Base-by-base conservation (phyloP, 495 filamentous ascomycete species). In the Trichoderma gamsii region DNA sequence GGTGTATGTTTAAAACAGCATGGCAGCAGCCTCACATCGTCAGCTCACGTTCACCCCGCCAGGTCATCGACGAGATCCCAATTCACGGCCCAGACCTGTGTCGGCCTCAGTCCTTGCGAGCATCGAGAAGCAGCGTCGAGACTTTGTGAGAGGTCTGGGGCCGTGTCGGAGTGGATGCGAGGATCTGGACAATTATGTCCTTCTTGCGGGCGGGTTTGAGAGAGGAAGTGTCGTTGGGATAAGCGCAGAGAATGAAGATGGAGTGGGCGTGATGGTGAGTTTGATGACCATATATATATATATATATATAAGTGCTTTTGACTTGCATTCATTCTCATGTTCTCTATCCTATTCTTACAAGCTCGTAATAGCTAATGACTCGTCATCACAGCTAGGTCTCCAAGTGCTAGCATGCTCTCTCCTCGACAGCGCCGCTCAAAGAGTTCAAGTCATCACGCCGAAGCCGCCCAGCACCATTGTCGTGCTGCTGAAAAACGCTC, bases 171-270 rank as follows among this genome's bases (percentile, higher is more conserved):
- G 75, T 1, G 82, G 80, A 25, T 82, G 80, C 66, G 38, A 15
- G 13, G 81, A 79, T 56, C 71, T 86, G 35, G 83, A 86, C 72
- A 73, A 79, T 4, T 46, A 76, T 23, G 72, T 83, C 13, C 72
- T 85, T 18, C 69, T 78, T 16, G 4, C 35, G 4, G 79, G 77
- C 21, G 82, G 83, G 15, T 72, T 83, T 4, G 77, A 82, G 71
- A 70, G 78, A 15, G 84, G 83, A 0, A 69, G 72, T n/a, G 79
- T 86, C 0, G 78, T 83, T 0, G 84, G 83, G 0, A 66, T 85
- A 44, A 86, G 82, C 41, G 68, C 75, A 0, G 81, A 84, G 71
- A 77, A 76, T 11, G 76, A 72, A 13, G 77, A 76, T 18, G 56
- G 9, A 18, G 56, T 79, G 15, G 79, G 76, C 4, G 52, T 80